Evolutionary conservation across 345 rosid genomes (phyloP), one percentile per base, ranked within the genome.

Genomic region (Eucalyptus curtisii): DNA sequence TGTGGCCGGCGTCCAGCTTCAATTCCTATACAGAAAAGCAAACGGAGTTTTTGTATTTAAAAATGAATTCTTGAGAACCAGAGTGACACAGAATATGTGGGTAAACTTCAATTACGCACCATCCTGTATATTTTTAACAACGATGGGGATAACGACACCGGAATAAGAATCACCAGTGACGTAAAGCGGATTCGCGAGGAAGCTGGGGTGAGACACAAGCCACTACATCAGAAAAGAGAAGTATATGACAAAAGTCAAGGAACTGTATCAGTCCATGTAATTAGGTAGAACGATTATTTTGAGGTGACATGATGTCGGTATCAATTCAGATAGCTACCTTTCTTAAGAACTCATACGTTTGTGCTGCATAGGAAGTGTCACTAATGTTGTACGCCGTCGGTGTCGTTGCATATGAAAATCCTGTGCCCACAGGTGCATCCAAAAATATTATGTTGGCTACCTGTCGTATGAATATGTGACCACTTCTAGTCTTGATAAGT

Each of bases 121-220:
- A 20, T 90, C 76, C 4, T 88, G 88, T 42, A 92, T 84, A 84
- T 90, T 80, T 57, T 86, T 86, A 24, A 89, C 88, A 27, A 90
- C 2, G 13, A 89, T 86, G 4, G 92, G 93, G 59, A 82, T 89
- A 33, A 79, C 86, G 31, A 40, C 76, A 10, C 93, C 92, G 1
- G 93, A 86, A 48, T 91, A 93, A 11, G 94, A 93, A 47, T 90
- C 94, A 5, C 94, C 92, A 7, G 89, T 82, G 25, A 93, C 31
- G 42, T 90, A 93, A 82, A 91, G 91, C 14, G 88, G 81, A 91
- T 91, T 93, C 7, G 30, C 19, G 7, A 66, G 90, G 47, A 91
- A 92, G 12, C 86, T 85, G 4, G 92, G 90, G 86, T 93, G 94
- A 45, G 50, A 88, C 40, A 64, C 1, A 13, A 93, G 90, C 94